These are phyloP conservation scores for Eruca vesicaria DNA, from an alignment of 441 rosid genomes.

Conservation along the genomic window DNA sequence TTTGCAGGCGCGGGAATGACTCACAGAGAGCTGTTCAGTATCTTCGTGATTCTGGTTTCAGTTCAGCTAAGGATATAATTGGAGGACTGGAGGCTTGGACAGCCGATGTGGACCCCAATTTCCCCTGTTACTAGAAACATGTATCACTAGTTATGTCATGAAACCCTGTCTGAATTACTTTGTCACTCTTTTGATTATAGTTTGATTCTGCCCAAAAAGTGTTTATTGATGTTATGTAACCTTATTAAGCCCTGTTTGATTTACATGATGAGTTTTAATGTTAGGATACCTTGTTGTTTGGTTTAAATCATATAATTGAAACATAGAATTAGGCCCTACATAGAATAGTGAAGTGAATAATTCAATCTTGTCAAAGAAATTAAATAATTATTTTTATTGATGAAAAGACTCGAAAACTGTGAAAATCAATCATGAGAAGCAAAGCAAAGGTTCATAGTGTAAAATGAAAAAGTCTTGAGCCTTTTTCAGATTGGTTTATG, in stretches of 20 bases:
- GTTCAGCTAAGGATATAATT: conserved; percentile 65
- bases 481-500: neutral
- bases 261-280: neutral
- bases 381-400: neutral
- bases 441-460: conserved; percentile 17
- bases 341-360: too few species aligned
- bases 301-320: neutral
- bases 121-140: conserved; percentile 29
- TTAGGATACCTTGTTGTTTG: neutral
- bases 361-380: neutral
- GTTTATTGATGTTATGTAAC: neutral
- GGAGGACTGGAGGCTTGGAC: conserved; percentile 93
- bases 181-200: neutral
- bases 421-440: conserved; percentile 14
- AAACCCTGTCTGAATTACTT: neutral
- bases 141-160: conserved; percentile 8
- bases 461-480: neutral
- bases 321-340: too few species aligned
- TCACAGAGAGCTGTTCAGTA: conserved; percentile 85
- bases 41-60: conserved; percentile 58
- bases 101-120: conserved; percentile 53
- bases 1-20: conserved; percentile 89
- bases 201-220: neutral
- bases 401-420: neutral
- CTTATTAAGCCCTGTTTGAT: neutral